These are phyloP conservation scores for Tetraselmis striata DNA, from an alignment of 139 green algal species.

Conservation along the genomic window DNA sequence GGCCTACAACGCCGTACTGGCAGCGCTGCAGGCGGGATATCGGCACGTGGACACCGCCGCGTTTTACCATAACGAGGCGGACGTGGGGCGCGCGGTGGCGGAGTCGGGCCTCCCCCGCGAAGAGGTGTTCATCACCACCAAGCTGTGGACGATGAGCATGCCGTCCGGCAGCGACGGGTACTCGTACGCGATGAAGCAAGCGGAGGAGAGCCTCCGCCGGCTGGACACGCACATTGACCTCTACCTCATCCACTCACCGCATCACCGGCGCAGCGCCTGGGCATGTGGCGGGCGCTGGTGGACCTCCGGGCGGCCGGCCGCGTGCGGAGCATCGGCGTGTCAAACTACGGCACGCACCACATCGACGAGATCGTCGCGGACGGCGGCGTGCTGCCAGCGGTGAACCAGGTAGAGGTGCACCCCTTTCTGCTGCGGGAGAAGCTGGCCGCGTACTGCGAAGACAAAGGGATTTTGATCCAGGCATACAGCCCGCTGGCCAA, in stretches of 20 bases:
- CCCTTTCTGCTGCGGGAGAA: constrained; percentile 41
- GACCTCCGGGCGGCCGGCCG: constrained; percentile 21
- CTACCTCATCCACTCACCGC: constrained; percentile 50
- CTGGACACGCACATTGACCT: constrained; percentile 29
- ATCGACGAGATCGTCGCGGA: constrained; percentile 47
- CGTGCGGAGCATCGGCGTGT: constrained; percentile 55
- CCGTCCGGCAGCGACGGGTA: not conserved
- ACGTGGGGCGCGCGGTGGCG: constrained; percentile 14
- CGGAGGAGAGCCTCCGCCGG: not conserved
- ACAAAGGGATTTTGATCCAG: constrained; percentile 36
- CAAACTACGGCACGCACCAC: constrained; percentile 55
- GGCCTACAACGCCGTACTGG: constrained; percentile 25
- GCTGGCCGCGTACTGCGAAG: constrained; percentile 37
- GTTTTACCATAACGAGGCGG: constrained; percentile 23
- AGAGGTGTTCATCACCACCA: constrained; percentile 44
- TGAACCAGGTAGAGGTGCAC: constrained; percentile 68
- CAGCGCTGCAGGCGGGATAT: constrained; percentile 38
- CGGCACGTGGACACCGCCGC: constrained; percentile 67
- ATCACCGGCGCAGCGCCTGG: constrained; percentile 20
- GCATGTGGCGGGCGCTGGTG: constrained; percentile 56
- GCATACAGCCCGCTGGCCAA: constrained; percentile 46
- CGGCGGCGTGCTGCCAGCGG: constrained; percentile 37
- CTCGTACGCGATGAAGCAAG: constrained; percentile 5
- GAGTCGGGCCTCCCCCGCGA: constrained; percentile 24
- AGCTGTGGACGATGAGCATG: constrained; percentile 20